Base-by-base conservation (phyloP, 257 asterid genomes). In the Gentiana straminea region DNA sequence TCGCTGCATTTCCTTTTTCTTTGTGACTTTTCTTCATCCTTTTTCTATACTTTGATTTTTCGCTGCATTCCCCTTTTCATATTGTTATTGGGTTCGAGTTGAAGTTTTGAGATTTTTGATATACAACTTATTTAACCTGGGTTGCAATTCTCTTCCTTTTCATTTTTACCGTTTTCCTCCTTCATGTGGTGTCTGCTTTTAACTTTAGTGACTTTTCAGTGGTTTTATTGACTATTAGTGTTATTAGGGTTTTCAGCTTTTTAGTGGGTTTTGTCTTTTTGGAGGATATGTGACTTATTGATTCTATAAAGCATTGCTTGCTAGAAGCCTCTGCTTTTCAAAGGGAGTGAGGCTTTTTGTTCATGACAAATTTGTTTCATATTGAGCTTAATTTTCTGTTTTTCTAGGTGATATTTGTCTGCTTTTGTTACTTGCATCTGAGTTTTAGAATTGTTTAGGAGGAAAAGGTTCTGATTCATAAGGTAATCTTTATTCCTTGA, bases 171-270 rank as follows among this genome's bases (percentile, higher is more conserved):
- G 33, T 69, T 53, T 64, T 57, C 50, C 72, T 67, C 43, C 65
- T 69, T 56, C 63, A 54, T 33, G 35, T 71, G 70, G 67, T 67
- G 65, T 48, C 71, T 73, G 76, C 65, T 70, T 71, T 53, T 71
- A 48, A 48, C 89, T 76, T 85, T 81, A 64, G 66, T 60, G 24
- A 24, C 24, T 24, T 24, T 24, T 24, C 24, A 24, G 24, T 24
- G 24, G 24, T 24, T 24, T 24, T 24, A 24, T 24, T 24, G 24
- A 24, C 24, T 24, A 24, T 24, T 24, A 24, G 24, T 24, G 24
- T 24, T 24, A 24, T 24, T 24, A 24, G 24, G 24, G 24, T 24
- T 24, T 41, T 41, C 9, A 41, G 46, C 46, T 41, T 2, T 5
- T 41, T 10, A 41, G 24, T 41, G 46, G 46, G 46, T 4, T 65